Conservation (phyloP, 2,329 filamentous ascomycete genomes). For the Phyllosticta ampelicida region DNA sequence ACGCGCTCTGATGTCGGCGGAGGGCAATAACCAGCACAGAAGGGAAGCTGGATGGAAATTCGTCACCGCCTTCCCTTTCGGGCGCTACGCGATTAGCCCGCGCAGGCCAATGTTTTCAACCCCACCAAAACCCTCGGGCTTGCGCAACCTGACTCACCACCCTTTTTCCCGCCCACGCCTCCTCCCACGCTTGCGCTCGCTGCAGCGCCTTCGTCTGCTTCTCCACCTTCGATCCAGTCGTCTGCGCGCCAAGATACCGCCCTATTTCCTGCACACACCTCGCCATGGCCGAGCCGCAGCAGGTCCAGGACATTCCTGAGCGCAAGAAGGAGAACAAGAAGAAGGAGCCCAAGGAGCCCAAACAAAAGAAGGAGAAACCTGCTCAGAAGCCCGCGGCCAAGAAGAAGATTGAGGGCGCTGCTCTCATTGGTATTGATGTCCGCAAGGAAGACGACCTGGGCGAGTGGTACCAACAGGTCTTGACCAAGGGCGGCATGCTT, state of each 20-base stretch:
- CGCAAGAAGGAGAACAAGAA: conserved; percentile 10
- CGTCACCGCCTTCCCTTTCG: conserved; percentile 5
- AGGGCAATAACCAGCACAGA: conserved; percentile 3
- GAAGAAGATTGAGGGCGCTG: conserved; percentile 46
- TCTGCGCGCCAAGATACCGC: neutral
- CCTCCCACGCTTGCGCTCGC: neutral
- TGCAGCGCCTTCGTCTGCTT: neutral
- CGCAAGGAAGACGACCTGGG: conserved; percentile 79
- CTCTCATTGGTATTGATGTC: conserved; percentile 77
- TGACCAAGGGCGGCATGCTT: conserved; percentile 93
- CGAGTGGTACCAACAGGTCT: conserved; percentile 95
- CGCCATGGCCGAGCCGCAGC: conserved; percentile 9
- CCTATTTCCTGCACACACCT: conserved; percentile 1
- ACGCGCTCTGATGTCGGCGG: conserved; percentile 5
- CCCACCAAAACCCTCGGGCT: conserved; percentile 3
- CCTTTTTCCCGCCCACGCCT: conserved; percentile 2
- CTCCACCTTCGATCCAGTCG: neutral
- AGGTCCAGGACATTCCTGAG: conserved; percentile 6
- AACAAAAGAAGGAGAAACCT: conserved; percentile 10
- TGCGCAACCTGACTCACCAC: conserved; percentile 3
- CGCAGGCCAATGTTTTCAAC: conserved; percentile 3
- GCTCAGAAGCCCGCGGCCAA: conserved; percentile 29
- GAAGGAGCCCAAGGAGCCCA: conserved; percentile 13
- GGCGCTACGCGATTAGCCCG: neutral
- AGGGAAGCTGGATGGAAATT: conserved; percentile 4